phyloP scores from a whole-genome alignment of 257 asterid species.

The Solanum boliviense region DNA sequence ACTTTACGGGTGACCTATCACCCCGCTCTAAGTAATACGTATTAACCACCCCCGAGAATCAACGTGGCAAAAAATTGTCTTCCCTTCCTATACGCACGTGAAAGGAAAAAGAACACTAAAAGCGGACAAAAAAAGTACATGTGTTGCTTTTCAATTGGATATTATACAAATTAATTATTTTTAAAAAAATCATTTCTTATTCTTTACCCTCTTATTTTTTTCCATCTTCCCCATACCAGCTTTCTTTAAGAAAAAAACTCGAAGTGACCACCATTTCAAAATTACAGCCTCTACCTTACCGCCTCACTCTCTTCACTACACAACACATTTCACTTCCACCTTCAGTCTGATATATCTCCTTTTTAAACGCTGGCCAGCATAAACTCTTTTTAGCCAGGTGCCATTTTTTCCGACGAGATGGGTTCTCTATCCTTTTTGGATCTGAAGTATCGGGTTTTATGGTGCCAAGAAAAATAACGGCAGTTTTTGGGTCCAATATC shows the following conservation, averaged over 20 bases:
- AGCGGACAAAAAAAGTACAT: background rate
- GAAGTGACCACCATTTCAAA: background rate
- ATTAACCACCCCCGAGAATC: background rate
- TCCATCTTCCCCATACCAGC: background rate
- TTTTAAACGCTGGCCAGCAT: background rate
- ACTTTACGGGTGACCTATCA: background rate
- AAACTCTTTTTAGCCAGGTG: background rate
- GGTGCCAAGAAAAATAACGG: background rate
- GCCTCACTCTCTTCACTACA: background rate
- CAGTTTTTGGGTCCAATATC: background rate
- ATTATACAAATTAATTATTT: background rate
- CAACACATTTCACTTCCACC: background rate
- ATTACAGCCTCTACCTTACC: background rate
- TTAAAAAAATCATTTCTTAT: background rate
- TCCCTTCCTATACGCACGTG: background rate
- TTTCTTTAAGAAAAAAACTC: background rate
- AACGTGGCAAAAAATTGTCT: background rate
- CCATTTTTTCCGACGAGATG: background rate
- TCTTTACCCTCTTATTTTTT: background rate
- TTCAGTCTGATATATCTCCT: background rate
- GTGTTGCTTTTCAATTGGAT: background rate
- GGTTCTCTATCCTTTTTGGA: background rate
- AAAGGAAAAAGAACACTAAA: background rate
- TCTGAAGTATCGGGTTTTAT: background rate
- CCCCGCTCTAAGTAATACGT: background rate